These are phyloP conservation scores for Candida glucosophila DNA, from an alignment of 1,139 yeast species.

Conservation along the genomic window DNA sequence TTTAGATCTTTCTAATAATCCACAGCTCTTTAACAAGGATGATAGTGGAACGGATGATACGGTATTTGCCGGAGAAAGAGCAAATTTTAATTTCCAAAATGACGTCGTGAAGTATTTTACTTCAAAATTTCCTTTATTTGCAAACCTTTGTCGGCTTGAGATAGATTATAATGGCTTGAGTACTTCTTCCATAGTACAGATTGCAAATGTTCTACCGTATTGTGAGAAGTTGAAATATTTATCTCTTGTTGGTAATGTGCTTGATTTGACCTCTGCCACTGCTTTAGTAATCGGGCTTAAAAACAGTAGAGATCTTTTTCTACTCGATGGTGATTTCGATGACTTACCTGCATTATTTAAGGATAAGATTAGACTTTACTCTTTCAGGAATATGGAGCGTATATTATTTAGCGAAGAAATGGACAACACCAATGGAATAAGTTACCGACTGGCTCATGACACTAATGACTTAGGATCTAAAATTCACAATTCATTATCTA, in stretches of 20 bases:
- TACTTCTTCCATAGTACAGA: constrained; percentile 37
- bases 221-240: constrained; percentile 50
- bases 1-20: constrained; percentile 62
- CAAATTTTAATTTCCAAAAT: no score
- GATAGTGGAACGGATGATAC: constrained; percentile 1
- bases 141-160: constrained; percentile 47
- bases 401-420: not conserved
- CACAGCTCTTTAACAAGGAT: constrained; percentile 32
- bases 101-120: constrained; percentile 32
- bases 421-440: not conserved
- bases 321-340: constrained; percentile 32
- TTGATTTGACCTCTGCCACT: constrained; percentile 36
- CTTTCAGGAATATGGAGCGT: constrained; percentile 63
- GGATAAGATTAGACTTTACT: constrained; percentile 54
- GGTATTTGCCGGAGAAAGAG: no score
- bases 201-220: constrained; percentile 56
- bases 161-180: constrained; percentile 51
- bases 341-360: constrained; percentile 35
- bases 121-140: constrained; percentile 51
- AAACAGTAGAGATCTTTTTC: constrained; percentile 31
- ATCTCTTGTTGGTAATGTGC: constrained; percentile 51
- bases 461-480: constrained; percentile 4
- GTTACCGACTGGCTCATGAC: constrained; percentile 1
- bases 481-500: constrained; percentile 20
- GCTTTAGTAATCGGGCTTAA: constrained; percentile 34